These are phyloP conservation scores for Suhomyces tanzawaensis DNA, from an alignment of 805 yeast genomes.

Conservation along the genomic window DNA sequence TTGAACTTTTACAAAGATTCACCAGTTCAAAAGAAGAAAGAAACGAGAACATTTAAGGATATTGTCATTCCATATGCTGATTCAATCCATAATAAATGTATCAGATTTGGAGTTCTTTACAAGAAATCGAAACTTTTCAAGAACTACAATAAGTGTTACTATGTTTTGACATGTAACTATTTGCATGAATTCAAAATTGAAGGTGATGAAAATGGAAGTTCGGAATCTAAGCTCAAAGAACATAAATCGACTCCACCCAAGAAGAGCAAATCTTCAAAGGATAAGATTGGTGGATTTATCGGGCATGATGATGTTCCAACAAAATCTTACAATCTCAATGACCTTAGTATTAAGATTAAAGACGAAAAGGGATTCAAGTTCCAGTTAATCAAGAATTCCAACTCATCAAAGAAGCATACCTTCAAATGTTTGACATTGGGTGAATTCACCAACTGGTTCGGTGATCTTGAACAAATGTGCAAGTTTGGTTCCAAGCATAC, in stretches of 20 bases:
- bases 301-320: constrained; percentile 39
- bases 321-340: constrained; percentile 43
- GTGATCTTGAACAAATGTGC: constrained; percentile 52
- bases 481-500: constrained; percentile 43
- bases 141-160: constrained; percentile 36
- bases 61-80: constrained; percentile 32
- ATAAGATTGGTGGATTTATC: constrained; percentile 39
- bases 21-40: constrained; percentile 15
- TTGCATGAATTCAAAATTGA: constrained; percentile 43
- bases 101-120: constrained; percentile 41
- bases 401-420: constrained; percentile 29
- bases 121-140: constrained; percentile 41
- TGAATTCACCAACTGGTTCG: constrained; percentile 52
- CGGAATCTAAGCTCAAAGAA: constrained; percentile 8
- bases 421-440: constrained; percentile 45
- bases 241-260: constrained; percentile 8
- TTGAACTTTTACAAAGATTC: constrained; percentile 21
- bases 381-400: constrained; percentile 27
- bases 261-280: constrained; percentile 20
- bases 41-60: constrained; percentile 18
- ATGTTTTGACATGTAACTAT: constrained; percentile 42
- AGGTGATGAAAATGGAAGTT: constrained; percentile 4
- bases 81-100: constrained; percentile 39
- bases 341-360: constrained; percentile 30
- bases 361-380: constrained; percentile 35